Evolutionary conservation across 306 rosid genomes (phyloP).

Genomic region (Fragaria vesca): DNA sequence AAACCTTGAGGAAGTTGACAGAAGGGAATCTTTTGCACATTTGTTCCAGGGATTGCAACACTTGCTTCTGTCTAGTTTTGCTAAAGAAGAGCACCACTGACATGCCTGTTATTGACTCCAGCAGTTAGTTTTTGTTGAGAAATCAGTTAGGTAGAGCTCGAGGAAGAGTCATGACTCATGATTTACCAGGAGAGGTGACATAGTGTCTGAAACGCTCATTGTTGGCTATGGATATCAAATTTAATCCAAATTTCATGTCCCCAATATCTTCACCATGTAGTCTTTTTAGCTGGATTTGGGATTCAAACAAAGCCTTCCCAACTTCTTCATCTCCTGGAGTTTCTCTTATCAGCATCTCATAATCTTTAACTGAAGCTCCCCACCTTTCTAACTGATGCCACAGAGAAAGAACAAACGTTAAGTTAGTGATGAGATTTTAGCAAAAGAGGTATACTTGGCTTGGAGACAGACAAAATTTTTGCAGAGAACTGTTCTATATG

Average conservation of each 20-base stretch:
- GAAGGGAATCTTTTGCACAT: slow-evolving; percentile 85
- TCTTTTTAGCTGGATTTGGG: slow-evolving; percentile 64
- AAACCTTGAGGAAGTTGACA: slow-evolving; percentile 87
- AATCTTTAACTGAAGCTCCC: slow-evolving; percentile 88
- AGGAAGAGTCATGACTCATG: too few relatives aligned
- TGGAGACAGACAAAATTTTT: too few relatives aligned
- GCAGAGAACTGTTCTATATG: background rate
- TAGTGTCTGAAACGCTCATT: slow-evolving; percentile 79
- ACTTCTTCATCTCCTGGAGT: slow-evolving; percentile 90
- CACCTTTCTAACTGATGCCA: slow-evolving; percentile 73
- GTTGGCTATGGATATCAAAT: slow-evolving; percentile 66
- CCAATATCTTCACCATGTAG: slow-evolving; percentile 64
- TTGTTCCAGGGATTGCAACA: slow-evolving; percentile 61
- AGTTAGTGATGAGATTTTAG: background rate
- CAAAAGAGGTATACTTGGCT: too few relatives aligned
- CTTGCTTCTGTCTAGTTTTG: slow-evolving; percentile 58
- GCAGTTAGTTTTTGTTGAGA: background rate
- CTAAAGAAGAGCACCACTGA: slow-evolving; percentile 83
- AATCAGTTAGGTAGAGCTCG: background rate
- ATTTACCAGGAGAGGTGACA: slow-evolving; percentile 79
- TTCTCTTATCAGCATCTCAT: slow-evolving; percentile 72
- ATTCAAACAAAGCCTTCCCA: slow-evolving; percentile 82
- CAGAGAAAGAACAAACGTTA: background rate
- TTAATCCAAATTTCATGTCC: slow-evolving; percentile 78
- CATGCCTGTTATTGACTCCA: slow-evolving; percentile 55